These are phyloP conservation scores for Lactuca sativa DNA, from an alignment of 129 eudicot genomes.

Conservation along the genomic window DNA sequence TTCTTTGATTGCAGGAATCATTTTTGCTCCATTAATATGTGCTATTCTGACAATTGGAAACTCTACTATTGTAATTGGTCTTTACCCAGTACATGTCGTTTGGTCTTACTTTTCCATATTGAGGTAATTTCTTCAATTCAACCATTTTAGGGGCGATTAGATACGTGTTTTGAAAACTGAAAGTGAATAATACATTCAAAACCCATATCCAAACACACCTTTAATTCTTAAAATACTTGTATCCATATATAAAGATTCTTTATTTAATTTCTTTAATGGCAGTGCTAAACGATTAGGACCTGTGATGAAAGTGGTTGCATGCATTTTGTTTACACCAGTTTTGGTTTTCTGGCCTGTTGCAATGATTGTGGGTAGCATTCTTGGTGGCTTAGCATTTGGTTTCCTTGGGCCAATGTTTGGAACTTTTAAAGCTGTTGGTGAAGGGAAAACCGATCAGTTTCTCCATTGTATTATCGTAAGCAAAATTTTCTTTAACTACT, in stretches of 20 bases:
- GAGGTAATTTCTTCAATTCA: slow-evolving; percentile 41
- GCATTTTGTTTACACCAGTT: slow-evolving; percentile 42
- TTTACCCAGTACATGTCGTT: slow-evolving; percentile 73
- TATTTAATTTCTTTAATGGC: slow-evolving; percentile 31
- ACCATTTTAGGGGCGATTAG: neutral
- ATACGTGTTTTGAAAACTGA: too few species aligned
- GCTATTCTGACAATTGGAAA: slow-evolving; percentile 58
- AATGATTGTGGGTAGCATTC: slow-evolving; percentile 49
- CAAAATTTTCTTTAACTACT: slow-evolving; percentile 3
- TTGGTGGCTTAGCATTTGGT: slow-evolving; percentile 90
- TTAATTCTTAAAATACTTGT: neutral
- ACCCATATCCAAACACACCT: neutral
- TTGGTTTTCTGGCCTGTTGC: slow-evolving; percentile 60
- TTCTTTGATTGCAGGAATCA: slow-evolving; percentile 29
- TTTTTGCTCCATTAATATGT: slow-evolving; percentile 70
- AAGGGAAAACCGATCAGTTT: slow-evolving; percentile 73
- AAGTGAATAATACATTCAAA: too few species aligned
- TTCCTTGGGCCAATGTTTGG: slow-evolving; percentile 85
- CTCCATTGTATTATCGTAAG: slow-evolving; percentile 61
- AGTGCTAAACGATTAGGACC: slow-evolving; percentile 89
- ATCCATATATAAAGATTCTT: neutral
- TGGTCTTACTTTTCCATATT: slow-evolving; percentile 60
- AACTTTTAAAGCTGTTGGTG: slow-evolving; percentile 84
- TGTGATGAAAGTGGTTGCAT: slow-evolving; percentile 63
- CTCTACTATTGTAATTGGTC: slow-evolving; percentile 71